Base-by-base conservation (phyloP, 768 basidiomycete genomes). In the Mycena epipterygia region DNA sequence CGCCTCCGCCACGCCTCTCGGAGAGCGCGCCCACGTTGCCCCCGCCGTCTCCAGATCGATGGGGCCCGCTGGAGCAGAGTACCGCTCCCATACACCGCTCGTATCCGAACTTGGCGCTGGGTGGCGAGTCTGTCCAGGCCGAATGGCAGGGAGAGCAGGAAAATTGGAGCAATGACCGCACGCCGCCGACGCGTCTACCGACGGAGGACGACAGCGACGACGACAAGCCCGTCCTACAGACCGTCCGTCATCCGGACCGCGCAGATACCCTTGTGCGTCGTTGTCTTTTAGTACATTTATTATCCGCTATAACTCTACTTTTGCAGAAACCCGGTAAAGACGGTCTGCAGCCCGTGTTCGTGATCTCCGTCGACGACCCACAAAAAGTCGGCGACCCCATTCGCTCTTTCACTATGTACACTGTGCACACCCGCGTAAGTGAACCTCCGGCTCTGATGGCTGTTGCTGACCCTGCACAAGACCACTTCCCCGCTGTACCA, bases 321-420 rank as follows among this genome's bases (percentile, higher is more conserved):
- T 5, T 44, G 7, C 66, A 80, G 80, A 64, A 78, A 81, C 56
- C 82, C 77, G 46, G 57, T 39, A 63, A 89, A 58, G 87, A 84
- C 63, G 85, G 85, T 1, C 75, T 92, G 41, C 89, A 87, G 64
- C 93, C 94, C 25, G 84, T 93, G 29, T 98, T 98, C 78, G 79
- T 88, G 11, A 95, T 99, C 72, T 89, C 93, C 0, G 96, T 99
- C n/a, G 94, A 95, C 61, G 98, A 99, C 80, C 98, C 98, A 7
- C 96, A 98, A 74, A 95, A 94, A 75, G 94, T 98, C 49, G 98
- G 98, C n/a, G 95, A 97, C 76, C 95, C 96, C 1, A 95, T 98
- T 55, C 92, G 95, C 66, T 90, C 92, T 19, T 98, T 95, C 78
- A 98, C 94, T 14, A 96, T 99, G 84, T 99, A 99, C 79, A 99